Evolutionary conservation across 1,139 yeast species (phyloP).

Genomic region (Keqinozyma sinolaborantium): DNA sequence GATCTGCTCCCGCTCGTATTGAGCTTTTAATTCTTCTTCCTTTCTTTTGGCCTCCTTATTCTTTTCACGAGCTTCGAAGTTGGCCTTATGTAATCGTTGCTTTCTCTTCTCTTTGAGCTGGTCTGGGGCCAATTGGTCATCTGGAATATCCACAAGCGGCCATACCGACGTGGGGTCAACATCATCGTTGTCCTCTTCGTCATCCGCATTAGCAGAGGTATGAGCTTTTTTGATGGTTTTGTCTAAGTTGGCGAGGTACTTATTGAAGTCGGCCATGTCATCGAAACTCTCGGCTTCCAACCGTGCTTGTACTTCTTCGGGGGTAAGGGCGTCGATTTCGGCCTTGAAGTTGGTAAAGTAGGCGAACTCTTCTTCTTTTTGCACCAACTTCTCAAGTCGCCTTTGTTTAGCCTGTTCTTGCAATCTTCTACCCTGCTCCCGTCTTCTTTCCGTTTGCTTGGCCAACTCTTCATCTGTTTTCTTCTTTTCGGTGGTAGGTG

Average conservation of each 20-base stretch:
- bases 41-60: slow-evolving; percentile 70
- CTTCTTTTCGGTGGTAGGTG: slow-evolving; percentile 50
- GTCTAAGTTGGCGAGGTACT: slow-evolving; percentile 64
- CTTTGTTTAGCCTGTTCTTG: slow-evolving; percentile 92
- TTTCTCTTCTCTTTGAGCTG: slow-evolving; percentile 83
- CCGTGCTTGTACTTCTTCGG: slow-evolving; percentile 38
- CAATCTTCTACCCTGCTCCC: slow-evolving; percentile 81
- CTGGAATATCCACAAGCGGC: slow-evolving; percentile 81
- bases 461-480: slow-evolving; percentile 83
- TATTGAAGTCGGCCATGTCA: slow-evolving; percentile 66
- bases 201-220: slow-evolving; percentile 54
- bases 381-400: slow-evolving; percentile 72
- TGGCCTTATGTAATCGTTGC: slow-evolving; percentile 79
- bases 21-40: slow-evolving; percentile 52
- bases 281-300: slow-evolving; percentile 77
- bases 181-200: slow-evolving; percentile 34
- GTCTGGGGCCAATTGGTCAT: slow-evolving; percentile 75
- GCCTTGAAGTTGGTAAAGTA: slow-evolving; percentile 61
- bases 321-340: slow-evolving; percentile 47
- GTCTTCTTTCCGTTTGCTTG: slow-evolving; percentile 71
- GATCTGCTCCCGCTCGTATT: slow-evolving; percentile 56
- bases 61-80: slow-evolving; percentile 82
- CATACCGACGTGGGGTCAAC: slow-evolving; percentile 55
- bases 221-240: slow-evolving; percentile 61
- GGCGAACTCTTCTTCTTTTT: slow-evolving; percentile 77